phyloP scores from a whole-genome alignment of 208 protist genomes.

The Crithidia thermophila region DNA sequence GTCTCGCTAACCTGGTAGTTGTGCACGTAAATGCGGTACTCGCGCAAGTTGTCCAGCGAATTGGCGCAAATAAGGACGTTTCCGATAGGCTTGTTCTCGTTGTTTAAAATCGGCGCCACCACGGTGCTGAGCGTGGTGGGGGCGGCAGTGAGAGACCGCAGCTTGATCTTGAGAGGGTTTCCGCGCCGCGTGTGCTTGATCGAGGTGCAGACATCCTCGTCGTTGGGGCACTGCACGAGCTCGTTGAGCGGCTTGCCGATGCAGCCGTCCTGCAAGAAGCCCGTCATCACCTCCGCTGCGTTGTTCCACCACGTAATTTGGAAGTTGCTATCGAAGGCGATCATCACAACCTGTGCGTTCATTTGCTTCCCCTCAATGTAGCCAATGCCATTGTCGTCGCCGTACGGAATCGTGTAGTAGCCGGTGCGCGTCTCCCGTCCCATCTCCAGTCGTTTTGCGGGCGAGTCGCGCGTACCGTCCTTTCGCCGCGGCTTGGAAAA shows the following conservation, averaged over 20 bases:
- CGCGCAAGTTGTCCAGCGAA: constrained; percentile 77
- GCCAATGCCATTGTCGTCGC: constrained; percentile 46
- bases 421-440: constrained; percentile 61
- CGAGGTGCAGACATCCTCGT: constrained; percentile 46
- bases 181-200: constrained; percentile 42
- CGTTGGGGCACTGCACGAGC: constrained; percentile 68
- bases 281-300: constrained; percentile 85
- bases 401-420: constrained; percentile 83
- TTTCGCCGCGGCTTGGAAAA: constrained; percentile 17
- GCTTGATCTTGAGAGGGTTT: constrained; percentile 75
- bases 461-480: constrained; percentile 25
- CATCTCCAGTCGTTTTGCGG: constrained; percentile 30
- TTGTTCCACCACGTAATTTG: constrained; percentile 88
- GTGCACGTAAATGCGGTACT: constrained; percentile 81
- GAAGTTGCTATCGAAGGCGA: constrained; percentile 82
- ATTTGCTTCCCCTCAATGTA: constrained; percentile 88
- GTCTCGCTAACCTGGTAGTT: constrained; percentile 75
- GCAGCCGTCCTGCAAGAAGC: constrained; percentile 80
- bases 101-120: constrained; percentile 69
- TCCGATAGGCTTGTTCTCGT: constrained; percentile 56
- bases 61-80: constrained; percentile 89
- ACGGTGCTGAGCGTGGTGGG: constrained; percentile 80
- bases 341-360: constrained; percentile 89
- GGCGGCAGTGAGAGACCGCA: constrained; percentile 74
- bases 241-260: constrained; percentile 86